Evolutionary conservation across 176 grass and related monocot species (phyloP), one percentile per base, ranked within the genome.

Genomic region (Metroxylon sagu): DNA sequence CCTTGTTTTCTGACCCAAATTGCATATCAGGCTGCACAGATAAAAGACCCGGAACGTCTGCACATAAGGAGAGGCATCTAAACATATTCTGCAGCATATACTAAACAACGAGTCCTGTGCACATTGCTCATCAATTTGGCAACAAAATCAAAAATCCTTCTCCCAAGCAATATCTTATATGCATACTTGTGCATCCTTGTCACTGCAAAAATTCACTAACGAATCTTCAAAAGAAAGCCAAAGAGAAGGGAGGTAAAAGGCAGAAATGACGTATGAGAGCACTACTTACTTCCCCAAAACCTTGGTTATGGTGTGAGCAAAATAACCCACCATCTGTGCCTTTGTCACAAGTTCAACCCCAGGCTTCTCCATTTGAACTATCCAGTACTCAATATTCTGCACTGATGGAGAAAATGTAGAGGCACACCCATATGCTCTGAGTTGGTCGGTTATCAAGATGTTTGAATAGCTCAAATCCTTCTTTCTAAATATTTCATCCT

Each of bases 121-220:
- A 6, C 67, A 83, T 30, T 83, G 72, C 73, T 85, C 73, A 23
- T 89, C 79, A 73, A 92, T 85, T 17, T 85, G 79, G 64, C 87
- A 98, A 57, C 87, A 92, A 79, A 98, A 98, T 17, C 93, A 81
- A 77, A 88, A 92, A 76, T 92, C 50, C 48, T 68, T 79, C 15
- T 88, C 81, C 87, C 93, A 89, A 61, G 93, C 92, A 27, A 92
- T 73, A 59, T 82, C 58, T 74, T 85, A 89, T 76, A 98, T 92
- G 63, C 87, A 80, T 49, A 85, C 93, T 78, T 98, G 87, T 27
- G 93, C 84, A 76, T 98, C 87, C 54, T 92, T 83, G 73, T 92
- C 84, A 49, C 87, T 98, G 57, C 58, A 78, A 79, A 56, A 51
- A 35, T 25, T 64, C 17, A 25, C 29, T 53, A 51, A 53, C 21